Conservation (phyloP, 2,329 filamentous ascomycete species). For the Colletotrichum tropicale region DNA sequence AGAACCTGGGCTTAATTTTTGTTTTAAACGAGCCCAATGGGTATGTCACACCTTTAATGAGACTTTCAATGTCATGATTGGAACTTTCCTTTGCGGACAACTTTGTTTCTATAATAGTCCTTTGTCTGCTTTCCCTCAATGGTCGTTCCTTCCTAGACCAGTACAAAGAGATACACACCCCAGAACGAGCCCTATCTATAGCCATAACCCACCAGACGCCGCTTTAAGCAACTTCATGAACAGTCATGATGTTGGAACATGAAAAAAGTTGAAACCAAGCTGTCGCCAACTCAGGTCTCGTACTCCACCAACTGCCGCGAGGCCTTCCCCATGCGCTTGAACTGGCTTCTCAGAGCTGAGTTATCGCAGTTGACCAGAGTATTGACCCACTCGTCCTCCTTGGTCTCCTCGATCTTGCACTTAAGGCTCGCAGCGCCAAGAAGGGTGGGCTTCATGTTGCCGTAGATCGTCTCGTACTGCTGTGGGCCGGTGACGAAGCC, state of each 20-base stretch:
- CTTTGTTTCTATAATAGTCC: background rate
- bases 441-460: conserved; percentile 43
- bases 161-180: background rate
- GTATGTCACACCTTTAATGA: background rate
- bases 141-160: background rate
- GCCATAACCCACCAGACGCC: background rate
- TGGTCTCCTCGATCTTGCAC: conserved; percentile 23
- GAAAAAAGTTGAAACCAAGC: background rate
- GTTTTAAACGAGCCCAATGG: background rate
- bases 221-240: background rate
- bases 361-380: conserved; percentile 36
- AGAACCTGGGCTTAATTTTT: background rate
- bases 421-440: conserved; percentile 33
- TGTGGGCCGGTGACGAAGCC: conserved; percentile 48
- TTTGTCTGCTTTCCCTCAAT: background rate
- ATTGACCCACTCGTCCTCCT: conserved; percentile 33
- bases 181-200: background rate
- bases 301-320: background rate
- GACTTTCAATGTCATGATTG: background rate
- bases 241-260: background rate
- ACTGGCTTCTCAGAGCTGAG: conserved; percentile 37
- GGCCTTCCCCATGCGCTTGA: conserved; percentile 29
- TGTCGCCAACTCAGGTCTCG: background rate
- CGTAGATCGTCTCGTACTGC: conserved; percentile 57
- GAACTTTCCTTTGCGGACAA: background rate